Conservation (phyloP, 2,329 filamentous ascomycete genomes). For the Fusarium euwallaceae region DNA sequence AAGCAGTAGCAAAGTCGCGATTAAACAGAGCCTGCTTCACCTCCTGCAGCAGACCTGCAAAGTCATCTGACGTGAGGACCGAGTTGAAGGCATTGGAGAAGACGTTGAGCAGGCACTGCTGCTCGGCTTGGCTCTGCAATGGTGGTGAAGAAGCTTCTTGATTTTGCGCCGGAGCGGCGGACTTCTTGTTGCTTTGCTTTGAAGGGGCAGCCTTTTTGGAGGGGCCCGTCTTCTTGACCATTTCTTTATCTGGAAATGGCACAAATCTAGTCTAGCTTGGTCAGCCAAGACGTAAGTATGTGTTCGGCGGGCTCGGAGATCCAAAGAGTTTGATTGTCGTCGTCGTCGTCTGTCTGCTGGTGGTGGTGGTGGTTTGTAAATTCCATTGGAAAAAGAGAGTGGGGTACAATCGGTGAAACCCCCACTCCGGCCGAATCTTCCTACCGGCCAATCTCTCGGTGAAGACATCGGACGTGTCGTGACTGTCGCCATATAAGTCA, state of each 20-base stretch:
- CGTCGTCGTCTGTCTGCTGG: conserved; percentile 6
- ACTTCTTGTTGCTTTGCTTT: conserved; percentile 37
- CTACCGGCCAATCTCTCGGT: conserved; percentile 20
- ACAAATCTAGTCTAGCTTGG: conserved; percentile 2
- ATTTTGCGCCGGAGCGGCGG: conserved; percentile 23
- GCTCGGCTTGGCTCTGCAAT: conserved; percentile 50
- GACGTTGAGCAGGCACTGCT: conserved; percentile 79
- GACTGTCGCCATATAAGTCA: conserved; percentile 10
- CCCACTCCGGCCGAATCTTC: conserved; percentile 32
- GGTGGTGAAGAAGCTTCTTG: conserved; percentile 12
- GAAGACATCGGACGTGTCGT: conserved; percentile 2
- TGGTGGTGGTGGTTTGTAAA: conserved; percentile 6
- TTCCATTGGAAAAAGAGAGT: conserved; percentile 14
- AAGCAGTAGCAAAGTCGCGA: conserved; percentile 86
- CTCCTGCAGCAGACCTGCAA: conserved; percentile 75
- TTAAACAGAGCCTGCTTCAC: conserved; percentile 89
- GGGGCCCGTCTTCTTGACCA: conserved; percentile 43
- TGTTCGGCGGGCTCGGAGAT: conserved; percentile 4
- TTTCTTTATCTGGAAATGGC: conserved; percentile 25
- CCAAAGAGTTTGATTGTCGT: background rate
- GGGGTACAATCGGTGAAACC: conserved; percentile 28
- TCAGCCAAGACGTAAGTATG: conserved; percentile 5
- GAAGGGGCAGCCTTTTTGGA: conserved; percentile 37
- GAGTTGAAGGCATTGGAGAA: conserved; percentile 76
- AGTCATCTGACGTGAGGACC: conserved; percentile 60